phyloP scores from a whole-genome alignment of 805 yeast genomes.

The Hanseniaspora valbyensis region DNA sequence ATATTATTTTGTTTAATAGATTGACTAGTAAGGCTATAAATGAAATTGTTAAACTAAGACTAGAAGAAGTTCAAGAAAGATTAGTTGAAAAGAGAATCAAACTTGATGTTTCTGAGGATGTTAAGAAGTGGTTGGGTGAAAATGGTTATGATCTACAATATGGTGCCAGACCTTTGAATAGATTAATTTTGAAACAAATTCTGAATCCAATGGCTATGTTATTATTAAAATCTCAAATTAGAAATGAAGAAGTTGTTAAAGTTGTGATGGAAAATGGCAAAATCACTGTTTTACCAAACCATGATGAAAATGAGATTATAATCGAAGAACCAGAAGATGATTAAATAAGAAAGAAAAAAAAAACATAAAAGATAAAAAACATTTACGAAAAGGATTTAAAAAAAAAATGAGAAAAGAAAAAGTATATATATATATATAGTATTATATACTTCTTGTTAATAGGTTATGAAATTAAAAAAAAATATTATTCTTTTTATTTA shows the following conservation, averaged over 20 bases:
- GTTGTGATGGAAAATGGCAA: conserved; percentile 39
- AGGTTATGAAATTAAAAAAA: neutral
- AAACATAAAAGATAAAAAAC: neutral
- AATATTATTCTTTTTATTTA: too few species aligned
- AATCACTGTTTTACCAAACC: conserved; percentile 39
- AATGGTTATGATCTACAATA: conserved; percentile 84
- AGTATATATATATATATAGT: neutral
- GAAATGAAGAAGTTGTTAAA: conserved; percentile 43
- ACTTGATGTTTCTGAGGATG: conserved; percentile 45
- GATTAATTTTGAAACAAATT: conserved; percentile 72
- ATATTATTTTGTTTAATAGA: conserved; percentile 84
- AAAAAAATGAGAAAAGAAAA: neutral
- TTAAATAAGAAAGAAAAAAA: neutral
- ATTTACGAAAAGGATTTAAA: neutral
- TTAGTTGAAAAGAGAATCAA: conserved; percentile 66
- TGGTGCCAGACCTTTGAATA: conserved; percentile 93
- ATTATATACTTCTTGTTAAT: neutral
- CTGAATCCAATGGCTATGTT: conserved; percentile 78
- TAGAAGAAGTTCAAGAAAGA: conserved; percentile 70
- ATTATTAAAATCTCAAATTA: conserved; percentile 69
- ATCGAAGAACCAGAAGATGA: conserved; percentile 17
- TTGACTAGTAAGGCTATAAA: conserved; percentile 64
- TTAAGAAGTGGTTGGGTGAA: conserved; percentile 67
- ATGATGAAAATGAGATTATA: conserved; percentile 28
- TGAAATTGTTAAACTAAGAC: conserved; percentile 73